Conservation (phyloP, 306 rosid genomes). For the Trifolium fragiferum region DNA sequence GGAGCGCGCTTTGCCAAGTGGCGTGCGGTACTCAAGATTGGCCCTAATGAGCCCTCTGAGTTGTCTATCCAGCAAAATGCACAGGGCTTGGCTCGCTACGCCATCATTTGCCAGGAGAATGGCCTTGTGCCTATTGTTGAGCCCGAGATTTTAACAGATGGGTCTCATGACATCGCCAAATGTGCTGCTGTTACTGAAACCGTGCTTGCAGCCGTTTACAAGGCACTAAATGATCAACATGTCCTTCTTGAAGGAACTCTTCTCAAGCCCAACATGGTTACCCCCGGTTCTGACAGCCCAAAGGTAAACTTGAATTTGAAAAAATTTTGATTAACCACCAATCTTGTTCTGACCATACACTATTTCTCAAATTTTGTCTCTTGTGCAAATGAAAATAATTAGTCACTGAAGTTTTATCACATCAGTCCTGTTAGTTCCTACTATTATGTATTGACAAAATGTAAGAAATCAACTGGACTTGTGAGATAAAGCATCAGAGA, state of each 20-base stretch:
- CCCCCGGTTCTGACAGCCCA: slow-evolving; percentile 86
- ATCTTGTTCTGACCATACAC: background rate
- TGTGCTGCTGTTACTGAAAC: slow-evolving; percentile 83
- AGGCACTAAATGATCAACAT: slow-evolving; percentile 88
- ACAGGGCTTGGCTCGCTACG: slow-evolving; percentile 92
- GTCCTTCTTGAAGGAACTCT: slow-evolving; percentile 95
- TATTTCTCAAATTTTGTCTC: background rate
- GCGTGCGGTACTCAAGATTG: slow-evolving; percentile 90
- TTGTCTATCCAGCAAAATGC: slow-evolving; percentile 84
- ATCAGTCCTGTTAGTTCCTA: background rate
- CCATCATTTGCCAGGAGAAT: slow-evolving; percentile 92
- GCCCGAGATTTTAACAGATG: slow-evolving; percentile 91
- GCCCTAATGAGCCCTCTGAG: slow-evolving; percentile 75
- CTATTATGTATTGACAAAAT: background rate
- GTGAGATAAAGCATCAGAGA: background rate
- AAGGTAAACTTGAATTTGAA: slow-evolving; percentile 52
- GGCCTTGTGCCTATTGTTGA: slow-evolving; percentile 93
- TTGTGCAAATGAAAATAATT: background rate
- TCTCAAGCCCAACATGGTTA: slow-evolving; percentile 92
- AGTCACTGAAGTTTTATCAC: background rate
- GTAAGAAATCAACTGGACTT: background rate
- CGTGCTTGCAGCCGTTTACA: slow-evolving; percentile 82
- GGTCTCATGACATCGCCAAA: slow-evolving; percentile 68
- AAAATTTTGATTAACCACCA: background rate
- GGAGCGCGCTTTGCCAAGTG: slow-evolving; percentile 93